These are phyloP conservation scores for Bipolaris gigantea DNA, from an alignment of 2,329 filamentous ascomycete species.

Conservation along the genomic window DNA sequence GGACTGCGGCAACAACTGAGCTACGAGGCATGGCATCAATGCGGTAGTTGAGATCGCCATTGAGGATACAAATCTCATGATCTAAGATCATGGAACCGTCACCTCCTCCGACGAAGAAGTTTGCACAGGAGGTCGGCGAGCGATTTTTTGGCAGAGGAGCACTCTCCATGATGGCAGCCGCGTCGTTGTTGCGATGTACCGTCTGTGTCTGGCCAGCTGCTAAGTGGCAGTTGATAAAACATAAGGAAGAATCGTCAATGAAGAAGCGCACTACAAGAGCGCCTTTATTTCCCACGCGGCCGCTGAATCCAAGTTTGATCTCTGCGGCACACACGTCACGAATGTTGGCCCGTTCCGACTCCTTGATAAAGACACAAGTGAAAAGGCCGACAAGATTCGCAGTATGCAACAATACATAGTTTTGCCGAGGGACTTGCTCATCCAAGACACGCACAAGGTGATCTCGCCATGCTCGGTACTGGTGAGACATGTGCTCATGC, in stretches of 20 bases:
- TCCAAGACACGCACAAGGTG: constrained; percentile 81
- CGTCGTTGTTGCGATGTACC: constrained; percentile 86
- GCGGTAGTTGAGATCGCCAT: constrained; percentile 96
- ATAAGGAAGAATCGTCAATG: constrained; percentile 89
- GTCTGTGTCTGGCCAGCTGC: constrained; percentile 92
- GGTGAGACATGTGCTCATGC: constrained; percentile 90
- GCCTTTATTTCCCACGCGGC: constrained; percentile 94
- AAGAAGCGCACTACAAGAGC: constrained; percentile 90
- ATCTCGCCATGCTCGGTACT: constrained; percentile 95
- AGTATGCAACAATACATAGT: constrained; percentile 86
- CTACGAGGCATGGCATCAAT: constrained; percentile 97
- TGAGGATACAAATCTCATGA: constrained; percentile 95
- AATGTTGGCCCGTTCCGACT: constrained; percentile 74
- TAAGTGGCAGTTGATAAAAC: constrained; percentile 96
- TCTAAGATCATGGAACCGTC: constrained; percentile 94
- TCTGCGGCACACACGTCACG: constrained; percentile 77
- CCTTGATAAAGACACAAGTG: constrained; percentile 92
- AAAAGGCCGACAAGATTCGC: constrained; percentile 91
- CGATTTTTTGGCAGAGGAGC: constrained; percentile 72
- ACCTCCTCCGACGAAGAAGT: constrained; percentile 86
- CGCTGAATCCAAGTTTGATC: constrained; percentile 95
- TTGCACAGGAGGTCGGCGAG: constrained; percentile 66
- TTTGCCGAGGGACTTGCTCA: constrained; percentile 74
- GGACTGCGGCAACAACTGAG: constrained; percentile 83
- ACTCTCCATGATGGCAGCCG: constrained; percentile 84